A percentile compares a stretch with the other conserved stretches of the same genome.
Conservation (phyloP, 805 yeast genomes). For the Peterozyma xylosa region DNA sequence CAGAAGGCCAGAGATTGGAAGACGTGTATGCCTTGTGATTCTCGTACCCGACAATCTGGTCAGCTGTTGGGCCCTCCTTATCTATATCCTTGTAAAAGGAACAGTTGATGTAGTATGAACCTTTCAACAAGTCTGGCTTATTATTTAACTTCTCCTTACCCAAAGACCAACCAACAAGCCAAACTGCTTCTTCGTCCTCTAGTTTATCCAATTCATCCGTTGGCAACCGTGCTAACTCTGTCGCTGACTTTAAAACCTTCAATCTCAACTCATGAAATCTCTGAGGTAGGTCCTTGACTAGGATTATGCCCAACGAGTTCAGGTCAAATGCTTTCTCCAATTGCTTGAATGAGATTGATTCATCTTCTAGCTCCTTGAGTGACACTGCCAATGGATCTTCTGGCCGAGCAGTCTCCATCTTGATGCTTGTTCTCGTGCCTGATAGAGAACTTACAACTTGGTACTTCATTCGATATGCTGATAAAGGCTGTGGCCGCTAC, state of each 20-base stretch:
- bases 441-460: background rate
- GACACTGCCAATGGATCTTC: slow-evolving; percentile 23
- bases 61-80: slow-evolving; percentile 38
- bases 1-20: slow-evolving; percentile 46
- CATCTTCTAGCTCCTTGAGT: slow-evolving; percentile 22
- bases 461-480: no score
- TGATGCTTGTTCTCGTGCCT: background rate
- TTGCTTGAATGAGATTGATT: slow-evolving; percentile 18
- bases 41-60: slow-evolving; percentile 22
- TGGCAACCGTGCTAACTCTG: slow-evolving; percentile 33
- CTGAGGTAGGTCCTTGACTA: slow-evolving; percentile 35
- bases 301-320: slow-evolving; percentile 45
- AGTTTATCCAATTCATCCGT: slow-evolving; percentile 23
- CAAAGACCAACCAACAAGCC: slow-evolving; percentile 56
- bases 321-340: slow-evolving; percentile 45
- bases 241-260: slow-evolving; percentile 34
- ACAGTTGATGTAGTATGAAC: slow-evolving; percentile 53
- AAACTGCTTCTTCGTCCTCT: slow-evolving; percentile 41
- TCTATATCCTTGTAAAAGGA: slow-evolving; percentile 36
- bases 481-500: no score
- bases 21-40: slow-evolving; percentile 36
- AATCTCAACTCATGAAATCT: slow-evolving; percentile 29
- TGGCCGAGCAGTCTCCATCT: no score
- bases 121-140: slow-evolving; percentile 41
- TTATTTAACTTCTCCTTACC: slow-evolving; percentile 43